phyloP scores from a whole-genome alignment of 176 grass and related monocot genomes.

The maize (Zea mays) region Zm-B73-REFERENCE-NAM-5.0 NC_050096.1:247902501-247903000 shows the following conservation, averaged over 20 bases:
- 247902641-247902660: slow-evolving; percentile 71
- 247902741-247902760: slow-evolving; percentile 60
- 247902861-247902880: slow-evolving; percentile 6
- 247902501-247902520: background rate
- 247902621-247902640: slow-evolving; percentile 66
- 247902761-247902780: slow-evolving; percentile 75
- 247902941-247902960: background rate
- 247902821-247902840: slow-evolving; percentile 60
- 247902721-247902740: slow-evolving; percentile 64
- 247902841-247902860: slow-evolving; percentile 65
- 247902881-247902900: slow-evolving; percentile 30
- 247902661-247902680: background rate
- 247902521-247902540: slow-evolving; percentile 5
- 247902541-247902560: slow-evolving; percentile 42
- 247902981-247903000: too few species aligned
- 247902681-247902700: background rate
- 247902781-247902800: slow-evolving; percentile 53
- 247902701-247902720: slow-evolving; percentile 37
- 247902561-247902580: slow-evolving; percentile 60
- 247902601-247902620: background rate
- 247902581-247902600: slow-evolving; percentile 61
- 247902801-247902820: slow-evolving; percentile 75
- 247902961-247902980: too few species aligned
- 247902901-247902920: slow-evolving; percentile 16
- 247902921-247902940: too few species aligned